Percentiles rank a stretch among this genome's conserved stretches.
These are phyloP conservation scores for Raphidocelis subcapitata DNA, from an alignment of 139 green algal species.

Conservation along the genomic window DNA sequence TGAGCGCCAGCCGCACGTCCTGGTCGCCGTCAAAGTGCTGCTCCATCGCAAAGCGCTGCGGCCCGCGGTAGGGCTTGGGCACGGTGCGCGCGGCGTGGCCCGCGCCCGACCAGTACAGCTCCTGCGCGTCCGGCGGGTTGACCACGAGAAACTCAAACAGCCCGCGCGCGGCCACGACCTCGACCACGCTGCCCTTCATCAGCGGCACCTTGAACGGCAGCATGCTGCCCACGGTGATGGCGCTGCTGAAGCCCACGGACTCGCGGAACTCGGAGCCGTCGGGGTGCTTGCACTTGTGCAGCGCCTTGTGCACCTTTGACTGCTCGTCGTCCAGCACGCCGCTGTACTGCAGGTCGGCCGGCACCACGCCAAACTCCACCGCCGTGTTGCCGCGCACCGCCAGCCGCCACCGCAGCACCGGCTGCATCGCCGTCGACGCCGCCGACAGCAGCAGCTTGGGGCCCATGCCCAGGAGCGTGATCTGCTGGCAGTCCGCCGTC, in stretches of 20 bases:
- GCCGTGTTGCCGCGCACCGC: conserved; percentile 65
- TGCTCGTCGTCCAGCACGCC: no score
- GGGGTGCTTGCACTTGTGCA: conserved; percentile 26
- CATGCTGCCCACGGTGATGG: conserved; percentile 61
- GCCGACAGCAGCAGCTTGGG: conserved; percentile 72
- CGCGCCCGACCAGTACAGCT: conserved; percentile 39
- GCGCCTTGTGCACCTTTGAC: conserved; percentile 8
- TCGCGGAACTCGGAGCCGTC: neutral
- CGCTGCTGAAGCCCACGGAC: conserved; percentile 57
- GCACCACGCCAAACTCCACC: conserved; percentile 69
- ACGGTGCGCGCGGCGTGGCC: conserved; percentile 52
- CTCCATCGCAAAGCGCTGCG: conserved; percentile 45
- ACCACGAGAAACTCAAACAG: conserved; percentile 47
- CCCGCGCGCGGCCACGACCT: conserved; percentile 45
- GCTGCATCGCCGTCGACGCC: conserved; percentile 46
- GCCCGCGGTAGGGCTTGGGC: conserved; percentile 45
- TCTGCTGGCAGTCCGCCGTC: conserved; percentile 9
- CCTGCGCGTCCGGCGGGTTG: conserved; percentile 47
- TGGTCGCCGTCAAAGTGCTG: conserved; percentile 40
- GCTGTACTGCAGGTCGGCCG: conserved; percentile 25
- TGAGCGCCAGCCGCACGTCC: conserved; percentile 49
- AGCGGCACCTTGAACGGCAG: conserved; percentile 57
- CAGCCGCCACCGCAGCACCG: conserved; percentile 58
- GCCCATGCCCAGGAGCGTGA: conserved; percentile 62
- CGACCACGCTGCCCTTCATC: conserved; percentile 63